These are phyloP conservation scores for Leptomonas seymouri DNA, from an alignment of 208 protist genomes.

Conservation along the genomic window DNA sequence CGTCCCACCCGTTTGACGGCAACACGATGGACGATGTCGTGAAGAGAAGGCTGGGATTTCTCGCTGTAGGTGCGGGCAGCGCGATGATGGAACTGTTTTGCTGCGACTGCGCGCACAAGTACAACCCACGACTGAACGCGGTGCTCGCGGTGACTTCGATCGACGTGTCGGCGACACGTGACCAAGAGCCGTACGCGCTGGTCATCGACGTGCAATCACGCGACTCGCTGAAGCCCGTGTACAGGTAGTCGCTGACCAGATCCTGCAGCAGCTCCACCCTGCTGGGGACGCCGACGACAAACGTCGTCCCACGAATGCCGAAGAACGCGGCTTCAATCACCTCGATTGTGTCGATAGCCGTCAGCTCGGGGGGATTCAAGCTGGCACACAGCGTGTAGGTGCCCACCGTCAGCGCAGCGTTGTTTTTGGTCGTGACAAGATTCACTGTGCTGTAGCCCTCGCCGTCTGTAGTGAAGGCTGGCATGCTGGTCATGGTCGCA, in stretches of 20 bases:
- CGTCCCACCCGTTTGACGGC: constrained; percentile 39
- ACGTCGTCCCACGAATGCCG: constrained; percentile 45
- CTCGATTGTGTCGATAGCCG: constrained; percentile 37
- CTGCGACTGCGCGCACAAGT: constrained; percentile 57
- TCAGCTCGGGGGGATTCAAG: constrained; percentile 13
- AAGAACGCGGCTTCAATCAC: constrained; percentile 51
- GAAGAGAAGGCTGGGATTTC: constrained; percentile 23
- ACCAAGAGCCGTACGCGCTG: constrained; percentile 52
- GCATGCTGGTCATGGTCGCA: constrained; percentile 24
- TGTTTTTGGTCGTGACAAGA: constrained; percentile 29
- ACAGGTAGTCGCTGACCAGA: constrained; percentile 35
- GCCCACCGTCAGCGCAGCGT: constrained; percentile 36
- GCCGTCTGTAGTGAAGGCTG: constrained; percentile 52
- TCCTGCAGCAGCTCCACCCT: constrained; percentile 50
- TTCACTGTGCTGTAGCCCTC: constrained; percentile 48
- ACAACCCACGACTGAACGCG: constrained; percentile 24
- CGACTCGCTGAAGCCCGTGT: constrained; percentile 56
- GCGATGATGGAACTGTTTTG: constrained; percentile 49
- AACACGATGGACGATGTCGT: constrained; percentile 29
- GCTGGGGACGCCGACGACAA: constrained; percentile 52
- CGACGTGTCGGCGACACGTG: constrained; percentile 20
- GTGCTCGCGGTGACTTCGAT: constrained; percentile 47
- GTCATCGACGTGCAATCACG: constrained; percentile 34
- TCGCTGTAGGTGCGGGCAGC: constrained; percentile 28
- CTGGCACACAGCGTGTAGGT: constrained; percentile 62